Conservation (phyloP, 768 basidiomycete species). For the Russula compacta region DNA sequence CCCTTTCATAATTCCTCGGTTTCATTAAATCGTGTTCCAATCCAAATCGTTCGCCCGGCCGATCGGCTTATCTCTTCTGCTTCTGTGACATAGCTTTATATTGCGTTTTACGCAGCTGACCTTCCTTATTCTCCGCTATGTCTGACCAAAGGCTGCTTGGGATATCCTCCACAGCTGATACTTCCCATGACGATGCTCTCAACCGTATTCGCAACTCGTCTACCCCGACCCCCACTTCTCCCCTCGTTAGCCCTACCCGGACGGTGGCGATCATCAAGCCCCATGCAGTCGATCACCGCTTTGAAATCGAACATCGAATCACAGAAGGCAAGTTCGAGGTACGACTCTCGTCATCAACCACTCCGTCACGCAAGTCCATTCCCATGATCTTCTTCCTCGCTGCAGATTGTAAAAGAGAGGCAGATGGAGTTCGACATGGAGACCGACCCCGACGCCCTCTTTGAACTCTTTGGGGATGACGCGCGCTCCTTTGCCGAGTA, state of each 20-base stretch:
- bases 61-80: neutral
- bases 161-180: too few species aligned
- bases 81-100: constrained; percentile 15
- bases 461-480: constrained; percentile 74
- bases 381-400: constrained; percentile 14
- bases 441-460: constrained; percentile 68
- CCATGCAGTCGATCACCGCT: constrained; percentile 61
- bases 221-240: constrained; percentile 9
- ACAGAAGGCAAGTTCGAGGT: constrained; percentile 80
- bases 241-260: constrained; percentile 30
- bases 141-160: neutral
- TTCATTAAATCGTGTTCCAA: constrained; percentile 9
- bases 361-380: neutral
- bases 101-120: constrained; percentile 8
- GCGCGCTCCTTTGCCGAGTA: constrained; percentile 67
- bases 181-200: neutral
- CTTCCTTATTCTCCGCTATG: constrained; percentile 7
- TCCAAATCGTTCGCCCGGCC: neutral
- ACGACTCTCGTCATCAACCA: constrained; percentile 18
- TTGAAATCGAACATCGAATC: constrained; percentile 74
- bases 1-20: neutral
- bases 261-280: constrained; percentile 82
- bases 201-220: neutral
- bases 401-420: constrained; percentile 75
- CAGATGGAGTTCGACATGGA: constrained; percentile 87